Conservation (phyloP, 2,329 filamentous ascomycete genomes). For the Xenoacremonium recifei region DNA sequence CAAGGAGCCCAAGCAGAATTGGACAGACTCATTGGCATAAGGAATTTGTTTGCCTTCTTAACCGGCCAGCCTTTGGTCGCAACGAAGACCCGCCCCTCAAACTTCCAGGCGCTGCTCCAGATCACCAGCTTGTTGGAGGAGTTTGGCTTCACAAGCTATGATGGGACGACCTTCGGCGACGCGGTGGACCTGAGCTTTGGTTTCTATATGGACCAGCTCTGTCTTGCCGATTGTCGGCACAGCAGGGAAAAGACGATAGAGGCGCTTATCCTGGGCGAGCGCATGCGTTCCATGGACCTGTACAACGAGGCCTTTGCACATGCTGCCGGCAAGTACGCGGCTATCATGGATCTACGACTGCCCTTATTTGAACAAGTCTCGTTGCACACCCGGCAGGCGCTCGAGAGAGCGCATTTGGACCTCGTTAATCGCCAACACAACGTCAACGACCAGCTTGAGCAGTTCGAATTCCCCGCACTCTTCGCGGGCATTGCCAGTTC, state of each 20-base stretch:
- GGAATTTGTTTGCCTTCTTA: conserved; percentile 66
- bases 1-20: conserved; percentile 38
- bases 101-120: conserved; percentile 54
- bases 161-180: conserved; percentile 59
- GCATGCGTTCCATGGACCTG: conserved; percentile 75
- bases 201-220: conserved; percentile 74
- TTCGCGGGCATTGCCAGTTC: conserved; percentile 88
- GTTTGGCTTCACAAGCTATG: conserved; percentile 56
- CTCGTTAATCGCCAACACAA: conserved; percentile 69
- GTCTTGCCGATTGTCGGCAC: conserved; percentile 73
- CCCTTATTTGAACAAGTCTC: conserved; percentile 71
- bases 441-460: conserved; percentile 71
- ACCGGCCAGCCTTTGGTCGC: conserved; percentile 62
- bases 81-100: conserved; percentile 49
- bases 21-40: conserved; percentile 56
- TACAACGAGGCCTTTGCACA: conserved; percentile 94
- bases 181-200: conserved; percentile 64
- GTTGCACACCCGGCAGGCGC: conserved; percentile 68
- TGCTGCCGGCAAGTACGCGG: conserved; percentile 80
- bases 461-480: conserved; percentile 88
- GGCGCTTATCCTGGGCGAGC: conserved; percentile 83
- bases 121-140: conserved; percentile 54
- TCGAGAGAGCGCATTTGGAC: conserved; percentile 81
- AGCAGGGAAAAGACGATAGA: conserved; percentile 89
- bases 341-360: conserved; percentile 65